Evolutionary conservation across 2,329 filamentous ascomycete species (phyloP).

Genomic region (Pseudogymnoascus sp.): DNA sequence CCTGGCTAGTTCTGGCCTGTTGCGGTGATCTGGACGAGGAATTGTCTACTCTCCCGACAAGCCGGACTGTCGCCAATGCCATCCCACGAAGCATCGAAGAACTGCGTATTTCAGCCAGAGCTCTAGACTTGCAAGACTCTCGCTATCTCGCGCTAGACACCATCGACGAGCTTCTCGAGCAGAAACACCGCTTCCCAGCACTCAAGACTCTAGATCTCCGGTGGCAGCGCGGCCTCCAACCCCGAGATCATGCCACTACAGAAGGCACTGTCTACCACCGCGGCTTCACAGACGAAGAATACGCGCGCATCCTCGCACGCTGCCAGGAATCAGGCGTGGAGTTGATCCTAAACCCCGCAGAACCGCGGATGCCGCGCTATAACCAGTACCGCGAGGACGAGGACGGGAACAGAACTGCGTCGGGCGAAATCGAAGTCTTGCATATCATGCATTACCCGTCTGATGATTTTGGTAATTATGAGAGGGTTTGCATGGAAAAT

Average conservation of each 20-base stretch:
- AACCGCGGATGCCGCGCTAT: no score
- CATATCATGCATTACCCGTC: neutral
- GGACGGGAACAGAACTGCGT: neutral
- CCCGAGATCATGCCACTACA: rapidly evolving
- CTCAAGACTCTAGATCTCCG: neutral
- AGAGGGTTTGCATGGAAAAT: neutral
- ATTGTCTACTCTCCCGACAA: no score
- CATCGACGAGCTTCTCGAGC: neutral
- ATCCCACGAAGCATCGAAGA: neutral
- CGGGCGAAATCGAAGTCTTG: no score
- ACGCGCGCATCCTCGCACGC: neutral
- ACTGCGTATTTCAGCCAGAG: no score
- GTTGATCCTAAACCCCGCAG: neutral
- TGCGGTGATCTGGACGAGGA: no score
- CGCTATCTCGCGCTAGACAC: no score
- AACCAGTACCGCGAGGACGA: neutral
- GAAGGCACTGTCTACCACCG: neutral
- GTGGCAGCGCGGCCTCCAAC: neutral
- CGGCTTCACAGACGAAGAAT: neutral
- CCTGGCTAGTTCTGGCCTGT: neutral
- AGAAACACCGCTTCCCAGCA: neutral
- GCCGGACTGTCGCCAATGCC: neutral
- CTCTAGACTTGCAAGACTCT: no score
- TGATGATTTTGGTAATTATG: neutral
- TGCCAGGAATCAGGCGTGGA: neutral